Conservation (phyloP, 768 basidiomycete species). For the Psilocybe cyanescens region DNA sequence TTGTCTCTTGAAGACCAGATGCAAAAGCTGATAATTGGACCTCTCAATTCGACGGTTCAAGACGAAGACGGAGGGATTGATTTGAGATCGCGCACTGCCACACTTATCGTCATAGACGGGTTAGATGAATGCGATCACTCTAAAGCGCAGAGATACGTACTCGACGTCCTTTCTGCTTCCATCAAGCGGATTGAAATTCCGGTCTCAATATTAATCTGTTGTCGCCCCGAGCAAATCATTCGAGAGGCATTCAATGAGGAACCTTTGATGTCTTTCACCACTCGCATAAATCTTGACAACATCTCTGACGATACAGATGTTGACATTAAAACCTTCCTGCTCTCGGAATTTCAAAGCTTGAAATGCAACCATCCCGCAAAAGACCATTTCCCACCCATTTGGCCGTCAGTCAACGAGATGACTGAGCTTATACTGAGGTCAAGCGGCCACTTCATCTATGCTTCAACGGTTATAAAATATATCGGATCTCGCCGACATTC, state of each 20-base stretch:
- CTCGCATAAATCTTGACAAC: conserved; percentile 4
- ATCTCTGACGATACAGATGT: neutral
- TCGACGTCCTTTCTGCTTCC: neutral
- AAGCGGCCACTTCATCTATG: conserved; percentile 28
- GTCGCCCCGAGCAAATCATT: conserved; percentile 13
- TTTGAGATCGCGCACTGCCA: neutral
- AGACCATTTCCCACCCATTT: conserved; percentile 4
- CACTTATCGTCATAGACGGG: conserved; percentile 20
- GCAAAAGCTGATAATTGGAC: conserved; percentile 4
- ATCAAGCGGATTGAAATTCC: neutral
- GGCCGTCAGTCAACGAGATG: conserved; percentile 25
- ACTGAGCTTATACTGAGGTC: conserved; percentile 21
- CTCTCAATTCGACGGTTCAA: neutral
- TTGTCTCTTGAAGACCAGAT: conserved; percentile 10
- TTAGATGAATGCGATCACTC: conserved; percentile 16
- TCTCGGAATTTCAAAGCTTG: conserved; percentile 2
- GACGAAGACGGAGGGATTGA: neutral
- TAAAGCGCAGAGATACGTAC: conserved; percentile 6
- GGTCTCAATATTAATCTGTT: conserved; percentile 14
- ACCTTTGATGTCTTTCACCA: neutral
- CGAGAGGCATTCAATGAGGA: conserved; percentile 7
- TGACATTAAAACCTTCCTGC: conserved; percentile 4
- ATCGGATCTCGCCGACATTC: conserved; percentile 17
- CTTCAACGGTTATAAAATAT: conserved; percentile 29
- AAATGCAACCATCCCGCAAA: conserved; percentile 1